These are phyloP conservation scores for Colletotrichum costaricense DNA, from an alignment of 2,329 filamentous ascomycete species.

Conservation along the genomic window DNA sequence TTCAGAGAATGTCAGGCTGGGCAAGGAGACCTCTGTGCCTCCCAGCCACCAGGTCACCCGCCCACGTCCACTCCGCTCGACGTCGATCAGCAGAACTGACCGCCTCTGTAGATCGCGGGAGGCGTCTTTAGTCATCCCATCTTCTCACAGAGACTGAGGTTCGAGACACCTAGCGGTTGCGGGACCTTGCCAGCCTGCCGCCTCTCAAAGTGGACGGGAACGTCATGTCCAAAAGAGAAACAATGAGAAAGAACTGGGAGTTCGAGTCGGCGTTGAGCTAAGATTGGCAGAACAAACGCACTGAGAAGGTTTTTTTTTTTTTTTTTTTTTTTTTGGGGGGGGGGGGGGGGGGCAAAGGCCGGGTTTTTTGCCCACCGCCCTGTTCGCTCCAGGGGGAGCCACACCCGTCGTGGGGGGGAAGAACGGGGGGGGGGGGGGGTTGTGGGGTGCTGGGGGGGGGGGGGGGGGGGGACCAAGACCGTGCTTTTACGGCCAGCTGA, in stretches of 20 bases:
- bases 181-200: not conserved
- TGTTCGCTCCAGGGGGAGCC: no score
- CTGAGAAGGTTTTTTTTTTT: not conserved
- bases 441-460: no score
- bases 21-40: not conserved
- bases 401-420: no score
- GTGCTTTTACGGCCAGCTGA: slow-evolving; percentile 7
- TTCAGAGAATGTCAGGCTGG: slow-evolving; percentile 1
- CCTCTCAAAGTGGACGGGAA: not conserved
- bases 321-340: no score
- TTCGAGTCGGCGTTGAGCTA: not conserved
- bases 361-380: no score
- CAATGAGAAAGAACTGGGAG: not conserved
- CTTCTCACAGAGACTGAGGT: not conserved
- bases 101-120: slow-evolving; percentile 16
- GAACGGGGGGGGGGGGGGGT: no score
- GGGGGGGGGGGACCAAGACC: not conserved
- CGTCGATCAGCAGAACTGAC: slow-evolving; percentile 18
- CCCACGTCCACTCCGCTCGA: not conserved
- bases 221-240: not conserved
- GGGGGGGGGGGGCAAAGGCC: no score
- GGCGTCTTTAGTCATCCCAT: not conserved
- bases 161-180: not conserved
- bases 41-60: not conserved
- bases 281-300: not conserved